Evolutionary conservation across 345 rosid species (phyloP).

Genomic region (Geranium brycei): DNA sequence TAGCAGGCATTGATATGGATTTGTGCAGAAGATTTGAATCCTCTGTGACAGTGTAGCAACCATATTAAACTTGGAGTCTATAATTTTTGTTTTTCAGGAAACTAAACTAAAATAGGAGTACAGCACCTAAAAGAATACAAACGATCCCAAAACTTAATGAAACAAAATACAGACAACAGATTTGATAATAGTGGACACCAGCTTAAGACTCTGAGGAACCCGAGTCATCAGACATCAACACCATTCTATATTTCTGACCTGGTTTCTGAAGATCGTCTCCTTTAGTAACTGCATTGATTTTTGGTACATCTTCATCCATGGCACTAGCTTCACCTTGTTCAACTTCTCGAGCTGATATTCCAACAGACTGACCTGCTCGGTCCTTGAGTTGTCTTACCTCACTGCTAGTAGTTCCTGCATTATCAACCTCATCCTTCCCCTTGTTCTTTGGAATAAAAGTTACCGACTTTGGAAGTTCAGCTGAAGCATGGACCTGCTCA

Average conservation of each 20-base stretch:
- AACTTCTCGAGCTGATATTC: conserved; percentile 29
- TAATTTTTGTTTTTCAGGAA: no score
- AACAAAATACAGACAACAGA: no score
- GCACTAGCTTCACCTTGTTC: conserved; percentile 16
- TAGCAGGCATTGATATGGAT: no score
- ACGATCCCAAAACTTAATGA: no score
- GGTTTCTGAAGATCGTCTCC: conserved; percentile 13
- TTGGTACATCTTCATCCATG: conserved; percentile 15
- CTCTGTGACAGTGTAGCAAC: no score
- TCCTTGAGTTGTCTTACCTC: conserved; percentile 17
- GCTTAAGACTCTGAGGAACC: no score
- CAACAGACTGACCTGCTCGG: conserved; percentile 12
- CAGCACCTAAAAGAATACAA: no score
- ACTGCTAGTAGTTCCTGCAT: conserved; percentile 7
- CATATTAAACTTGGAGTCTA: no score
- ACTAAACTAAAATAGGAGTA: no score
- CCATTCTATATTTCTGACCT: conserved; percentile 32
- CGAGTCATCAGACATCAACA: conserved; percentile 15
- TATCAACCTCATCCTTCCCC: neutral
- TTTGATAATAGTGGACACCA: no score
- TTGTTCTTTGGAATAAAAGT: conserved; percentile 45
- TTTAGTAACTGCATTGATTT: neutral
- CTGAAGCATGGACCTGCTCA: conserved; percentile 7
- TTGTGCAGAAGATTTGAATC: no score
- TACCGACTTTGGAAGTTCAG: conserved; percentile 22